These are phyloP conservation scores for Erysimum cheiri DNA, from an alignment of 441 rosid genomes.

Conservation along the genomic window DNA sequence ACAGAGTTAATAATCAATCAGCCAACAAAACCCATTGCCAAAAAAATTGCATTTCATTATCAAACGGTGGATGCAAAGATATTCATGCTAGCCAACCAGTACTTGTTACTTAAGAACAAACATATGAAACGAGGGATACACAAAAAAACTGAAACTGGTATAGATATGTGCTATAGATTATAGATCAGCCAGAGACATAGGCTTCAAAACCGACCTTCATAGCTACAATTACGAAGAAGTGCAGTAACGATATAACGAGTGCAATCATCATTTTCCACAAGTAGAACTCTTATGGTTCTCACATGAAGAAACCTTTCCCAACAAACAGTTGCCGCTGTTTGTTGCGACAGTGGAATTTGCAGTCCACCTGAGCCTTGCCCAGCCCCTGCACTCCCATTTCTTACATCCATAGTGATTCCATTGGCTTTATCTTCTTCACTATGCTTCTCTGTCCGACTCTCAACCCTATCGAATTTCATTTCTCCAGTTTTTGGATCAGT, in stretches of 20 bases:
- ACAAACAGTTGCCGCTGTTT: slow-evolving; percentile 52
- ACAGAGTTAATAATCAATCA: slow-evolving; percentile 9
- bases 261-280: slow-evolving; percentile 73
- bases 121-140: not conserved
- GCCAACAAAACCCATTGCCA: slow-evolving; percentile 2
- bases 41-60: not conserved
- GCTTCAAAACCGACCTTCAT: slow-evolving; percentile 57
- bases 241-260: slow-evolving; percentile 78
- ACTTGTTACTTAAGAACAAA: no score
- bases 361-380: slow-evolving; percentile 43
- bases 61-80: not conserved
- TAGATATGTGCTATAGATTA: not conserved
- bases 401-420: slow-evolving; percentile 46
- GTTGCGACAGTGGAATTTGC: slow-evolving; percentile 53
- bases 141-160: not conserved
- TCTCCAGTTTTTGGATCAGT: slow-evolving; percentile 42
- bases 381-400: slow-evolving; percentile 48
- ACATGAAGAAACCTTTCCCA: slow-evolving; percentile 80
- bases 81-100: no score
- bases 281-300: slow-evolving; percentile 68
- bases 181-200: slow-evolving; percentile 1
- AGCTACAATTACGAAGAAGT: slow-evolving; percentile 71
- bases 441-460: slow-evolving; percentile 33
- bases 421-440: slow-evolving; percentile 46
- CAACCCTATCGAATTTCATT: slow-evolving; percentile 34